phyloP scores from a whole-genome alignment of 2,329 filamentous ascomycete genomes.

The Claviceps capensis region DNA sequence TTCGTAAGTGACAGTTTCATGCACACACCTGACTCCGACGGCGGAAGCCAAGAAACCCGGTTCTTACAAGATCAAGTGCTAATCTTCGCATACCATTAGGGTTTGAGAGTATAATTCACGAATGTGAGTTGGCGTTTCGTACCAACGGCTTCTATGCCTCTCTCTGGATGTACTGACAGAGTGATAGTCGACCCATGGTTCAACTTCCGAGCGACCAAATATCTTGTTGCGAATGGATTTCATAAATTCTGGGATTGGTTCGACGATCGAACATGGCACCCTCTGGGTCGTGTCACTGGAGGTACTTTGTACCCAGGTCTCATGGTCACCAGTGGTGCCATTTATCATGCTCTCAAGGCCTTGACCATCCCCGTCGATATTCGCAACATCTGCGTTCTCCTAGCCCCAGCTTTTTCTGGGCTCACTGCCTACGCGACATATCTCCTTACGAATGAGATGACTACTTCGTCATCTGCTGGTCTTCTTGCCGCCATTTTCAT shows the following conservation, averaged over 20 bases:
- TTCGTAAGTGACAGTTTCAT: slow-evolving; percentile 50
- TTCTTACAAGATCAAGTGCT: slow-evolving; percentile 11
- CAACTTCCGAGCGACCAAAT: slow-evolving; percentile 97
- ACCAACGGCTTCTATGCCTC: background rate
- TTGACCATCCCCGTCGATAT: slow-evolving; percentile 92
- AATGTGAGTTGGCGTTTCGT: slow-evolving; percentile 54
- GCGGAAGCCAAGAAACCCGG: background rate
- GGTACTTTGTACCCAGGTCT: slow-evolving; percentile 97
- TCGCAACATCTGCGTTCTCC: slow-evolving; percentile 93
- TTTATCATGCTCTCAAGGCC: slow-evolving; percentile 85
- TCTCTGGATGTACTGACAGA: slow-evolving; percentile 12
- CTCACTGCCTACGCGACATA: slow-evolving; percentile 88
- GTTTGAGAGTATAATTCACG: slow-evolving; percentile 99
- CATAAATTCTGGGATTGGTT: slow-evolving; percentile 99
- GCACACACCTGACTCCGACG: background rate
- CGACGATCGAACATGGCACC: slow-evolving; percentile 99
- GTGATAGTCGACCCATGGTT: slow-evolving; percentile 93
- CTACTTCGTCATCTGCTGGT: slow-evolving; percentile 83
- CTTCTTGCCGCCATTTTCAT: slow-evolving; percentile 91
- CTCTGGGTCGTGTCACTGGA: slow-evolving; percentile 92
- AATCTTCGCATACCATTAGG: slow-evolving; percentile 35
- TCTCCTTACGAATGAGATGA: slow-evolving; percentile 94
- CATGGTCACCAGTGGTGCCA: slow-evolving; percentile 96
- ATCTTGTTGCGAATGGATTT: slow-evolving; percentile 91
- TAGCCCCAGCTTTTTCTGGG: slow-evolving; percentile 88